Conservation (phyloP, 495 filamentous ascomycete genomes). For the Hypoxylon crocopeplum region DNA sequence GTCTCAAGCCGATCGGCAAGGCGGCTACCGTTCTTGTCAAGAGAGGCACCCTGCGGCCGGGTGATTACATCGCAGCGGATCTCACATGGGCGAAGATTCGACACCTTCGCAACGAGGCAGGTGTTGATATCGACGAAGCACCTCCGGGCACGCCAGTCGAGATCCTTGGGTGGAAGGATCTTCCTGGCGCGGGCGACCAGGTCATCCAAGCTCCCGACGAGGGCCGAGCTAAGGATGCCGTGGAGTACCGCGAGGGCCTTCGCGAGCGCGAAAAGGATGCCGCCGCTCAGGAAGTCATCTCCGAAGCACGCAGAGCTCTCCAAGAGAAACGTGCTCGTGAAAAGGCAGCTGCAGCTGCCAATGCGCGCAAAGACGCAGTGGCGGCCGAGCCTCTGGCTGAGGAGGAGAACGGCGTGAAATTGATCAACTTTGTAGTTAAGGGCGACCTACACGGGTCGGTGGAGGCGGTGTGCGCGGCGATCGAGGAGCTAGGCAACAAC, state of each 20-base stretch:
- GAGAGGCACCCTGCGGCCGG: constrained; percentile 80
- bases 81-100: constrained; percentile 83
- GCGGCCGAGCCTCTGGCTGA: constrained; percentile 33
- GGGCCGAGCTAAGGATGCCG: constrained; percentile 78
- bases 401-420: constrained; percentile 59
- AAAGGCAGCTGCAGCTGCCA: constrained; percentile 27
- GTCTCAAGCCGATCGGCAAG: constrained; percentile 83
- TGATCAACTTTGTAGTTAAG: constrained; percentile 87
- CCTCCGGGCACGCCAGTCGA: constrained; percentile 89
- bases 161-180: constrained; percentile 92
- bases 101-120: constrained; percentile 84
- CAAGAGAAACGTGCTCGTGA: constrained; percentile 66
- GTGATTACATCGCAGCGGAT: constrained; percentile 89
- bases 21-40: constrained; percentile 89
- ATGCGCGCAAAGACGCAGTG: constrained; percentile 3
- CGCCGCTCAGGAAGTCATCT: constrained; percentile 76
- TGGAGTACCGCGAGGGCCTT: constrained; percentile 72
- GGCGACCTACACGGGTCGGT: constrained; percentile 92
- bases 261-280: constrained; percentile 48
- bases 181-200: constrained; percentile 87
- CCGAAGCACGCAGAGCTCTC: constrained; percentile 68
- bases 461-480: constrained; percentile 80
- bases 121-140: constrained; percentile 72
- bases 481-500: constrained; percentile 79
- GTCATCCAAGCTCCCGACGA: constrained; percentile 83